Percentiles rank a stretch among this genome's conserved stretches.
These are phyloP conservation scores for Peterozyma xylosa DNA, from an alignment of 805 yeast genomes.

Conservation along the genomic window DNA sequence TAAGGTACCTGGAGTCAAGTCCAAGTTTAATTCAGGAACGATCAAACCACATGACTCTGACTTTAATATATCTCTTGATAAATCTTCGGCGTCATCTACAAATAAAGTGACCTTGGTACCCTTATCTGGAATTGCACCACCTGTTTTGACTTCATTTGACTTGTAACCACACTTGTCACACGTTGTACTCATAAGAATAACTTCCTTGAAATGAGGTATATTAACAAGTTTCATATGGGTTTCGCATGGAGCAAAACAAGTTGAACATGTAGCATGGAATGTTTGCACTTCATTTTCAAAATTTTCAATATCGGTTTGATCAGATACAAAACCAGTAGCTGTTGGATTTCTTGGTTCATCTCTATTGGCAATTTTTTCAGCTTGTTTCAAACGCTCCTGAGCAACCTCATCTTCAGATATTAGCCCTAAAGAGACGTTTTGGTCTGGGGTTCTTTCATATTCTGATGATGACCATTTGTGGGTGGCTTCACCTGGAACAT, in stretches of 20 bases:
- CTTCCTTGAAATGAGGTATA: slow-evolving; percentile 98
- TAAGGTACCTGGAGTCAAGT: slow-evolving; percentile 89
- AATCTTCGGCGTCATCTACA: slow-evolving; percentile 86
- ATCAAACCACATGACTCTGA: slow-evolving; percentile 85
- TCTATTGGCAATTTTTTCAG: slow-evolving; percentile 24
- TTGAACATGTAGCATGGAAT: slow-evolving; percentile 86
- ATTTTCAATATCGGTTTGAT: slow-evolving; percentile 77
- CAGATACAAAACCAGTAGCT: slow-evolving; percentile 55
- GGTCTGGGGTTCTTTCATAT: slow-evolving; percentile 81
- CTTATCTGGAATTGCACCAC: slow-evolving; percentile 87
- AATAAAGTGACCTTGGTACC: slow-evolving; percentile 69
- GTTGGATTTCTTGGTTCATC: slow-evolving; percentile 26
- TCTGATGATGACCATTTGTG: slow-evolving; percentile 87
- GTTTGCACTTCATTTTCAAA: slow-evolving; percentile 87
- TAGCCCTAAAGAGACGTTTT: slow-evolving; percentile 78
- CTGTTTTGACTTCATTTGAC: slow-evolving; percentile 96
- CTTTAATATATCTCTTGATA: slow-evolving; percentile 89
- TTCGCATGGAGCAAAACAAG: slow-evolving; percentile 74
- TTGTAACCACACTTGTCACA: slow-evolving; percentile 93
- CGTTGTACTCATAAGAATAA: slow-evolving; percentile 88
- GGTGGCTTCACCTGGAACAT: slow-evolving; percentile 74
- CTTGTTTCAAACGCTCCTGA: slow-evolving; percentile 42
- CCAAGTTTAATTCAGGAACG: slow-evolving; percentile 84
- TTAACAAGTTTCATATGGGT: slow-evolving; percentile 96
- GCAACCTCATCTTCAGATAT: slow-evolving; percentile 62